A percentile compares a stretch with the other conserved stretches of the same genome.
These are phyloP conservation scores for Apiospora phragmitis DNA, from an alignment of 2,329 filamentous ascomycete species.

Conservation along the genomic window DNA sequence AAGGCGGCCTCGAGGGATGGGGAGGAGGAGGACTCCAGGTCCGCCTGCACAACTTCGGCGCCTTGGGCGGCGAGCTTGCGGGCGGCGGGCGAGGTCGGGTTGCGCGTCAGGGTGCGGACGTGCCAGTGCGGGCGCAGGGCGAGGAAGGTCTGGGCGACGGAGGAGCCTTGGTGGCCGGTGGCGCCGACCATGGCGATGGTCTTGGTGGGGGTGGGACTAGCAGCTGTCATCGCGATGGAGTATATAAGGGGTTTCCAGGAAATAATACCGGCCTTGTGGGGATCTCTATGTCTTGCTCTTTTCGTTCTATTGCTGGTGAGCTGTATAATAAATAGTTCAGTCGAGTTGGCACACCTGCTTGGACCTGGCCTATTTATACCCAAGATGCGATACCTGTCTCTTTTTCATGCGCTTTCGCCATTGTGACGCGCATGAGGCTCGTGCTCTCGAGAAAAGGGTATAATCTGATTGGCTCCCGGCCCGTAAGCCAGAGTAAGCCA, in stretches of 20 bases:
- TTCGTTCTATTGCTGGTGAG: too few species aligned
- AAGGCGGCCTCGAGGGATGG: slow-evolving; percentile 13
- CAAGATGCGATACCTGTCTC: not conserved
- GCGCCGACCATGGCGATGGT: slow-evolving; percentile 14
- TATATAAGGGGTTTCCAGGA: too few species aligned
- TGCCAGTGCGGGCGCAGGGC: slow-evolving; percentile 14
- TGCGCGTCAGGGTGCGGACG: slow-evolving; percentile 19
- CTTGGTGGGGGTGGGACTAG: slow-evolving; percentile 17
- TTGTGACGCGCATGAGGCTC: not conserved
- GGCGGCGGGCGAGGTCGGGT: slow-evolving; percentile 10
- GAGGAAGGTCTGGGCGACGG: slow-evolving; percentile 17
- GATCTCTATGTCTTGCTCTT: not conserved
- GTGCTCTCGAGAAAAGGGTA: not conserved
- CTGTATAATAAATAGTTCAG: not conserved
- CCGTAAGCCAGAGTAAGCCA: slow-evolving; percentile 11
- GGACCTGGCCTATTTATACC: not conserved
- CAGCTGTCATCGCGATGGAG: not conserved
- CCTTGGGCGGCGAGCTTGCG: slow-evolving; percentile 17
- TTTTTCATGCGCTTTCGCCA: not conserved
- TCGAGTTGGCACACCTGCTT: not conserved
- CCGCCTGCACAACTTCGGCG: slow-evolving; percentile 15
- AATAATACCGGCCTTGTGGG: not conserved
- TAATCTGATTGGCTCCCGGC: not conserved
- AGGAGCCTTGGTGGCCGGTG: slow-evolving; percentile 17
- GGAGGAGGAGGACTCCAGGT: slow-evolving; percentile 10